A percentile compares a stretch with the other conserved stretches of the same genome.
phyloP scores from a whole-genome alignment of 2,329 filamentous ascomycete species.

The Cladorrhinum sp. region DNA sequence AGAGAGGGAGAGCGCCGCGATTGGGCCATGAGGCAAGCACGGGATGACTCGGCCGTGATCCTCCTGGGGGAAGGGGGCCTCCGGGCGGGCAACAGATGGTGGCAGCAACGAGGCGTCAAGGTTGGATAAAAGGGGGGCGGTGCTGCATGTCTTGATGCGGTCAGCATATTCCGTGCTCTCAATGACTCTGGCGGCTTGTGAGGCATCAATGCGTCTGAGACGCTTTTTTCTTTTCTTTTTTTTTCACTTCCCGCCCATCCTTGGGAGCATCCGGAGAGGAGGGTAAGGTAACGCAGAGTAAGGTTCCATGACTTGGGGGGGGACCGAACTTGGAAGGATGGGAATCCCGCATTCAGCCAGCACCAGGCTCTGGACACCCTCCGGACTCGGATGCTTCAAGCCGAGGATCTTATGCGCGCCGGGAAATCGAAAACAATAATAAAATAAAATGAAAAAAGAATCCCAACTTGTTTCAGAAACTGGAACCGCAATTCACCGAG shows the following conservation, averaged over 20 bases:
- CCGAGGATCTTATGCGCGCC: background rate
- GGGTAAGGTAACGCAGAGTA: no score
- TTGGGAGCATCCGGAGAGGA: no score
- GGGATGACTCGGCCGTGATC: slow-evolving; percentile 1
- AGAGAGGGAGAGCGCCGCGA: background rate
- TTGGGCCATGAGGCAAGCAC: slow-evolving; percentile 1
- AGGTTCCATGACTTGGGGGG: no score
- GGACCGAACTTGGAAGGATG: background rate
- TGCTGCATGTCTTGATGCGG: background rate
- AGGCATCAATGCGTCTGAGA: background rate
- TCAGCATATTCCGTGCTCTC: background rate
- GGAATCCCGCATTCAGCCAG: no score
- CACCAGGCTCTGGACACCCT: background rate
- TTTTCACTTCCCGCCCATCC: no score
- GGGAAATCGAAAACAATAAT: background rate
- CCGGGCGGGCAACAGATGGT: background rate
- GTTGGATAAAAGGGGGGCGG: background rate
- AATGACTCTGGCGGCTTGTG: background rate
- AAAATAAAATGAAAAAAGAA: no score
- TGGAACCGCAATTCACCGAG: background rate
- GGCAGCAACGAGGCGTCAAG: background rate
- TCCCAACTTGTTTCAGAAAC: background rate
- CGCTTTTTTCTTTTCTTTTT: background rate
- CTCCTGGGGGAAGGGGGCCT: background rate
- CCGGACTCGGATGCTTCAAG: background rate